Base-by-base conservation (phyloP, 495 filamentous ascomycete genomes). In the Annulohypoxylon maeteangense region DNA sequence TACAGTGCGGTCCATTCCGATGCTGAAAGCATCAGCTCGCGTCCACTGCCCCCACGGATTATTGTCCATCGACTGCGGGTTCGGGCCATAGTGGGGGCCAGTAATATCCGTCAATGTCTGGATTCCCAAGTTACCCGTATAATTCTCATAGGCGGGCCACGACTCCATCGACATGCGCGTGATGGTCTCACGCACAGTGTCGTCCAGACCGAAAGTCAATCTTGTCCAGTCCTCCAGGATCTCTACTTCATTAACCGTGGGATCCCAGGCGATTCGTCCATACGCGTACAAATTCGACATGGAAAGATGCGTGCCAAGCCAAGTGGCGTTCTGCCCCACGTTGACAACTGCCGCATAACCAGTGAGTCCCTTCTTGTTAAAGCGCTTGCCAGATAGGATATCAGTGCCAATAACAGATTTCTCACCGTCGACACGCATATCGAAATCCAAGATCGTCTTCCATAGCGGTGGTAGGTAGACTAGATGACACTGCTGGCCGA, bases 31-130 rank as follows among this genome's bases (percentile, higher is more conserved):
- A 68, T 90, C 86, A 6, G 90, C 89, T 18, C 90, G 87, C 1
- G 90, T 92, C 90, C 90, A 93, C 69, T 91, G 89, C 8, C 90
- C 90, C 86, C 87, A 92, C 10, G 86, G 84, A 74, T 92, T 93
- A 66, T 82, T 81, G 72, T 93, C 90, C 75, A 90, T 87, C 0
- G 87, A 87, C 4, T 81, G 85, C 20, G 90, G 90, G 67, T 88
- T 90, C 0, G 90, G 88, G 0, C 90, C 90, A 76, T 85, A 92
- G 73, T 92, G 90, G 4, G 83, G 87, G 67, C 85, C 86, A 2
- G 89, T 77, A 62, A 92, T 91, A 73, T 93, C 89, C 2, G 87
- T 88, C 14, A 93, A 79, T 0, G 90, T 92, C 68, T 92, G 90
- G 18, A 90, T 86, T 14, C 90, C 90, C 0, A 93, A 81, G 67